A percentile compares a stretch with the other conserved stretches of the same genome.
These are phyloP conservation scores for Globisporangium uncinulatum DNA, from an alignment of 352 stramenopile species.

Conservation along the genomic window DNA sequence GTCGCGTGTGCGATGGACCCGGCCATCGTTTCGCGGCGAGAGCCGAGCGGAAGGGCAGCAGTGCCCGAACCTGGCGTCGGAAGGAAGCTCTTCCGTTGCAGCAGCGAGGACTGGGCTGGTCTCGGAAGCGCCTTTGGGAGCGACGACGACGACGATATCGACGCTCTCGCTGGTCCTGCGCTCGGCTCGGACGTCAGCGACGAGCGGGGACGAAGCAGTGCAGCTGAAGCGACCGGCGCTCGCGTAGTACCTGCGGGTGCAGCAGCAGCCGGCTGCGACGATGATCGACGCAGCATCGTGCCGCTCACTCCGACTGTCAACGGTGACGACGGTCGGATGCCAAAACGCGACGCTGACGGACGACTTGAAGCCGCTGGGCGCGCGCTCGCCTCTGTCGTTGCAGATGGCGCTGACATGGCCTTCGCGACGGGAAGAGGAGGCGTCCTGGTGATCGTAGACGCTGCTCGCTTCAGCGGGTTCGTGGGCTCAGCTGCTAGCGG, in stretches of 20 bases:
- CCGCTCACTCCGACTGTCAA: conserved; percentile 1
- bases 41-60: background rate
- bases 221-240: background rate
- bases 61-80: conserved; percentile 12
- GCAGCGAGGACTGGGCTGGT: conserved; percentile 13
- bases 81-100: conserved; percentile 23
- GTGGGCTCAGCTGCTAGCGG: conserved; percentile 9
- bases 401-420: conserved; percentile 1
- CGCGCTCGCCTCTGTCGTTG: background rate
- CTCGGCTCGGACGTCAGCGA: conserved; percentile 8
- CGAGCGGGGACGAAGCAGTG: conserved; percentile 1
- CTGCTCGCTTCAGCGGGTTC: conserved; percentile 26
- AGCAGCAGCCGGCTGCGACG: background rate
- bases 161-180: background rate
- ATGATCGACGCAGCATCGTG: conserved; percentile 8
- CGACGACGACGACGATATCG: background rate
- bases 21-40: conserved; percentile 11
- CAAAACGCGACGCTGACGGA: conserved; percentile 10
- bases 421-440: conserved; percentile 12
- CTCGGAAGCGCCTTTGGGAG: conserved; percentile 2
- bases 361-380: background rate
- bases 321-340: conserved; percentile 4
- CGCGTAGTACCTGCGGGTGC: background rate
- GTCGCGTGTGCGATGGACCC: conserved; percentile 13
- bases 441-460: conserved; percentile 25